A percentile compares a stretch with the other conserved stretches of the same genome.
These are phyloP conservation scores for Ceratocystis colombiana DNA, from an alignment of 2,329 filamentous ascomycete species.

Conservation along the genomic window DNA sequence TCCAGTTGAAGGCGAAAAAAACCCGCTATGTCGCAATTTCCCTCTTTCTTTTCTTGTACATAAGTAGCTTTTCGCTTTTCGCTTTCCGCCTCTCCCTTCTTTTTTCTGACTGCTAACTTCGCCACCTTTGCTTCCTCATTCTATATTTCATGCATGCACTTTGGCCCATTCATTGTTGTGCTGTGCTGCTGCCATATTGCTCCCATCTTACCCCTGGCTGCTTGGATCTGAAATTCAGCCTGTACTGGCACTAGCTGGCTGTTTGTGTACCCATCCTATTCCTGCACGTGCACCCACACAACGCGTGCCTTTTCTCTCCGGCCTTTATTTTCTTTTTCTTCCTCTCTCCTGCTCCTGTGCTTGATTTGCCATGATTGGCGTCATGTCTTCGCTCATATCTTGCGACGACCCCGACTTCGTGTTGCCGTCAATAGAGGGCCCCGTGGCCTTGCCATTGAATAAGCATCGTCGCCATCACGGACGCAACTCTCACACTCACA, in stretches of 20 bases:
- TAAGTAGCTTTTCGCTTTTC: too few species aligned
- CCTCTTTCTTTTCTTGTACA: too few species aligned
- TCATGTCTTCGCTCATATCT: slow-evolving; percentile 18
- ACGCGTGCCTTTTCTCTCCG: background rate
- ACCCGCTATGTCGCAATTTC: too few species aligned
- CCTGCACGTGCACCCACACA: slow-evolving; percentile 5
- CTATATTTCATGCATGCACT: too few species aligned
- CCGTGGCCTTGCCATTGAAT: background rate
- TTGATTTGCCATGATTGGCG: slow-evolving; percentile 10
- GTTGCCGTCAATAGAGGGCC: slow-evolving; percentile 19
- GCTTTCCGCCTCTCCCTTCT: too few species aligned
- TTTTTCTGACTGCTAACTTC: too few species aligned
- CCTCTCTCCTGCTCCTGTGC: background rate
- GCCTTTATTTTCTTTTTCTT: background rate
- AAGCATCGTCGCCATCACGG: background rate
- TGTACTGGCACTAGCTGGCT: too few species aligned
- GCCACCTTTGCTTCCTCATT: too few species aligned
- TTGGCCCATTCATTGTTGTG: too few species aligned
- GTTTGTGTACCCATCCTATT: too few species aligned
- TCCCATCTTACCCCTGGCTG: background rate
- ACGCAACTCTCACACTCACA: background rate
- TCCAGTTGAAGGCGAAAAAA: too few species aligned
- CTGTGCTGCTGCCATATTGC: too few species aligned
- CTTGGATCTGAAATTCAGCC: background rate
- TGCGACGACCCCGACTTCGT: slow-evolving; percentile 19